A percentile compares a stretch with the other conserved stretches of the same genome.
phyloP scores from a whole-genome alignment of 768 basidiomycete species.

The Kwoniella heveanensis region DNA sequence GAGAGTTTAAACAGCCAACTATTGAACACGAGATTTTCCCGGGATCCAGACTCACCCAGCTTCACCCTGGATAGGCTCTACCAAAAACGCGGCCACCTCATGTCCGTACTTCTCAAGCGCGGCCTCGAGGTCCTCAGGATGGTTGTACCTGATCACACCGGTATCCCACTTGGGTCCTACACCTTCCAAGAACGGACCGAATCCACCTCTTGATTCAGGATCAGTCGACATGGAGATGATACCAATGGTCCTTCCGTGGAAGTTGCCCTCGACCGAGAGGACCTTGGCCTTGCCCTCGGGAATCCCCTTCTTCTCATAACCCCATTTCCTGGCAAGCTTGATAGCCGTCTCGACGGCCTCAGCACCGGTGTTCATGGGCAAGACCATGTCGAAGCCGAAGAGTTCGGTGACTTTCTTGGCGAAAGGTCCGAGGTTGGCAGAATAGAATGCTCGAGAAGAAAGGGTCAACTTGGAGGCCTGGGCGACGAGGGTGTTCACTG shows the following conservation, averaged over 20 bases:
- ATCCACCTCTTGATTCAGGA: conserved; percentile 79
- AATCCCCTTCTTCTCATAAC: conserved; percentile 82
- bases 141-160: conserved; percentile 78
- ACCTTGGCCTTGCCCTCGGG: conserved; percentile 80
- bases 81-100: conserved; percentile 85
- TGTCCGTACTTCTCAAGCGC: conserved; percentile 79
- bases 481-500: conserved; percentile 74
- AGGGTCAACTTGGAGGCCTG: conserved; percentile 90
- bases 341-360: conserved; percentile 98
- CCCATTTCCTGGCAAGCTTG: conserved; percentile 97
- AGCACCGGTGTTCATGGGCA: conserved; percentile 98
- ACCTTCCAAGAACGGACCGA: conserved; percentile 83
- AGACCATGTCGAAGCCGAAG: conserved; percentile 91
- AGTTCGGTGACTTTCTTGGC: conserved; percentile 78
- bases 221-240: conserved; percentile 91
- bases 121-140: conserved; percentile 75
- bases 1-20: too few relatives aligned
- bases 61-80: conserved; percentile 99
- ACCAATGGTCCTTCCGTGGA: conserved; percentile 90
- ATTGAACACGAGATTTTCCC: too few relatives aligned
- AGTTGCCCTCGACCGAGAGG: conserved; percentile 83
- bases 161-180: conserved; percentile 72
- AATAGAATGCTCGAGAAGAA: conserved; percentile 95
- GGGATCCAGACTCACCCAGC: conserved; percentile 91
- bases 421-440: conserved; percentile 85